Evolutionary conservation across 2,329 filamentous ascomycete genomes (phyloP).

Genomic region (Fusarium scirpi): DNA sequence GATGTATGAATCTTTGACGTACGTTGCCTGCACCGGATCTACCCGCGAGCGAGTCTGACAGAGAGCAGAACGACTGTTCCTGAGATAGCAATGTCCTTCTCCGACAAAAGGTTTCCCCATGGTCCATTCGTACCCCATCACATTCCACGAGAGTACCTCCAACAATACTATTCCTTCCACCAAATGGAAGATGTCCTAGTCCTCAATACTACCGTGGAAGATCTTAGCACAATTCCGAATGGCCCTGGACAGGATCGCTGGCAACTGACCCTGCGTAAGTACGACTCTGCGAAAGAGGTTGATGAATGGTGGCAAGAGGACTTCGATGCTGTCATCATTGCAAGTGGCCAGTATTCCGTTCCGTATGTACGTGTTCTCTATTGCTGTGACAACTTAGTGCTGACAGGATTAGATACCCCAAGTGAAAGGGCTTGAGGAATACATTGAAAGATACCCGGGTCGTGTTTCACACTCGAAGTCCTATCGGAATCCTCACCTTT

Average conservation of each 20-base stretch:
- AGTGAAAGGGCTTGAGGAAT: background rate
- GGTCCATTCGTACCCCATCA: background rate
- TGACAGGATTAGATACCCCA: background rate
- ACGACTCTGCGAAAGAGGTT: background rate
- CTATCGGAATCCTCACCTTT: background rate
- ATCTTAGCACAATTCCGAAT: background rate
- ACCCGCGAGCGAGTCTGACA: background rate
- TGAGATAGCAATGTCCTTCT: constrained; percentile 1
- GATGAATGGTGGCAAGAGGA: constrained; percentile 7
- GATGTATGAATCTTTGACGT: background rate
- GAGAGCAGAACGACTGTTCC: background rate
- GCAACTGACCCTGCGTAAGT: background rate
- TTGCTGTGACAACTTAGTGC: background rate
- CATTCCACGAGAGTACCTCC: background rate
- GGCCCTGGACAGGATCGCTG: background rate
- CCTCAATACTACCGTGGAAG: background rate
- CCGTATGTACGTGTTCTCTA: background rate
- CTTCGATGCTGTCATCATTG: background rate
- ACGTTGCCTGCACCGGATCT: no score
- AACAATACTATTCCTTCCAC: background rate
- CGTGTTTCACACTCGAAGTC: background rate
- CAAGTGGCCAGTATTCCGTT: background rate
- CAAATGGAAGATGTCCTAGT: background rate
- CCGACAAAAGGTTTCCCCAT: background rate
- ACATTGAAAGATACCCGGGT: background rate